Conservation (phyloP, 2,329 filamentous ascomycete genomes). For the Ascochyta viciae-villosae region DNA sequence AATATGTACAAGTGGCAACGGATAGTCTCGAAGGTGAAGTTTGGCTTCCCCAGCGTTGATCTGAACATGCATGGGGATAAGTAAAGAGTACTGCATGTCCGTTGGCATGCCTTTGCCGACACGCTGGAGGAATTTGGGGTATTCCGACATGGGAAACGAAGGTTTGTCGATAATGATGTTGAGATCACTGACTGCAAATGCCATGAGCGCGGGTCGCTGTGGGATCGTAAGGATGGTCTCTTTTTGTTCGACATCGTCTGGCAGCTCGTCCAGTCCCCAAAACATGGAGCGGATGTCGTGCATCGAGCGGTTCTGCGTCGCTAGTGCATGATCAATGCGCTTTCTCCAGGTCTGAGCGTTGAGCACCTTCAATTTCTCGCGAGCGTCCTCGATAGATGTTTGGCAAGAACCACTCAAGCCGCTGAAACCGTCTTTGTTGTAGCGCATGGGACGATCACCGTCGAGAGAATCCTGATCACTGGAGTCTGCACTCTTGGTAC, state of each 20-base stretch:
- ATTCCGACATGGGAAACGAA: conserved; percentile 81
- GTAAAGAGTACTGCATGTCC: conserved; percentile 86
- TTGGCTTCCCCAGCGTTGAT: conserved; percentile 90
- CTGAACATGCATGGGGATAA: conserved; percentile 88
- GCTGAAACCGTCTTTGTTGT: conserved; percentile 80
- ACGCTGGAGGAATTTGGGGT: conserved; percentile 82
- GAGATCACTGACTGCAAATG: conserved; percentile 80
- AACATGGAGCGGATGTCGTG: conserved; percentile 80
- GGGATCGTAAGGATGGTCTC: conserved; percentile 88
- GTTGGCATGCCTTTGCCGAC: conserved; percentile 97
- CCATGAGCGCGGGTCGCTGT: conserved; percentile 82
- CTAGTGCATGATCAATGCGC: conserved; percentile 80
- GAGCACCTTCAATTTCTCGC: conserved; percentile 75
- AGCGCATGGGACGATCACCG: conserved; percentile 59
- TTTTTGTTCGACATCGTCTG: conserved; percentile 80
- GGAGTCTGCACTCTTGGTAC: conserved; percentile 50
- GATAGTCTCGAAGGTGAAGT: conserved; percentile 90
- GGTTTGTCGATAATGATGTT: conserved; percentile 89
- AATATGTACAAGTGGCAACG: conserved; percentile 88
- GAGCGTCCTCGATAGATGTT: conserved; percentile 78
- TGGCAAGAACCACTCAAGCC: conserved; percentile 75
- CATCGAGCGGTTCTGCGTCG: conserved; percentile 74
- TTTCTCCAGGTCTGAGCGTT: conserved; percentile 93
- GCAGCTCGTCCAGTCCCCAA: conserved; percentile 80
- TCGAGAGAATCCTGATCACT: conserved; percentile 37